Evolutionary conservation across 192 early-diverging fungal genomes (phyloP), one percentile per base, ranked within the genome.

Genomic region (Linnemannia elongata): DNA sequence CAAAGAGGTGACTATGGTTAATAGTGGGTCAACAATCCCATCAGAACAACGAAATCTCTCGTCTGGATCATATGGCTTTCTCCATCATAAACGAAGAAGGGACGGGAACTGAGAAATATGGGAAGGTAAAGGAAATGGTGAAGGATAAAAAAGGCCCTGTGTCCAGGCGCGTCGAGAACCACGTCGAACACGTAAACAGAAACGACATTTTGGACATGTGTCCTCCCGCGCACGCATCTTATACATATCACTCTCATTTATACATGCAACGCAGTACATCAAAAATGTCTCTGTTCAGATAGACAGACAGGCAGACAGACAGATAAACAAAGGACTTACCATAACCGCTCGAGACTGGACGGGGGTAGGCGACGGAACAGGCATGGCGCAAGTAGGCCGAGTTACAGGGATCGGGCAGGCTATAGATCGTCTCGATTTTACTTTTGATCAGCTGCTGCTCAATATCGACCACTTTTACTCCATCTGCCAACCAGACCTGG

Each of bases 331-430:
- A n/a, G 39, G 3, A 81, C 76, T 78, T 87, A 87, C 85, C 38
- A 49, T 72, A 44, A 22, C 79, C 85, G 20, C 39, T 87, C 4
- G 55, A 35, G 71, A 87, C 80, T 13, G 85, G 85, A 42, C 85
- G 63, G 55, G 85, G 85, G 44, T 78, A 87, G 47, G 85, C 85
- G 9, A 75, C 70, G 5, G 85, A 87, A 66, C 85, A 87, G 3
- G 70, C 44, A 35, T 87, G 81, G 22, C 76, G 1, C 60, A 87
- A 35, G 49, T 81, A 87, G 15, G 79, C 73, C 9, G 85, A 87
- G 27, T 60, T 77, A 76, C 85, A 87, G 6, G 85, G 85, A 35
- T 87, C 85, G 0, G 77, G 66, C 47, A 78, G 42, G 3, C 30
- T 22, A 18, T 41, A 72, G 60, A 76, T 10, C 33, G 81, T 49